Evolutionary conservation across 2,329 filamentous ascomycete species (phyloP), one percentile per base, ranked within the genome.

Genomic region (Epichloe sibirici): DNA sequence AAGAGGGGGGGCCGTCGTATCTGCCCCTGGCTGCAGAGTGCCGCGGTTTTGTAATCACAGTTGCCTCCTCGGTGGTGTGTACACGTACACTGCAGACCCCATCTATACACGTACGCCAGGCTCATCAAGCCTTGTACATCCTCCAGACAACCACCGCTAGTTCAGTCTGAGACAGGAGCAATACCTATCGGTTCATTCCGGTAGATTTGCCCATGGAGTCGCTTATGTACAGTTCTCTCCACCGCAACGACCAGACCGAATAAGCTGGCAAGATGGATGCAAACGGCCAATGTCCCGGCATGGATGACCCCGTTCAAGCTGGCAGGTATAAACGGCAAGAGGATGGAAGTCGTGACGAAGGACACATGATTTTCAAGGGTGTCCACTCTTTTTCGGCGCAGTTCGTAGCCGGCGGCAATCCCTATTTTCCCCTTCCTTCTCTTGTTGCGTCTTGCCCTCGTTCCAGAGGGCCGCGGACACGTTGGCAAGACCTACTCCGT

Each of bases 391-490:
- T 28, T 17, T 45, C 40, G 21, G 49, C 17, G 49, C 13, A 21
- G 31, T 51, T 23, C 38, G 21, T 25, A 45, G 15, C 28, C 25
- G 42, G 17, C 44, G 50, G 48, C 35, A 35, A 51, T 49, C 43
- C 52, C 23, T 44, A 21, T 44, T n/a, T 44, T 53, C 45, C 40
- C 49, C 39, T 21, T 21, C 42, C 23, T 42, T 38, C 38, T 31
- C 28, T 31, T 31, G 45, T 40, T 23, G 42, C 43, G 5, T 38
- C 37, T 48, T 25, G n/a, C 34, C 23, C 51, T 45, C 39, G 54
- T 37, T 21, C 61, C 61, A 63, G 57, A 61, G 49, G 56, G 52
- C 43, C 54, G 43, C 38, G 61, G 63, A 61, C 63, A 65, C 63
- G 62, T 65, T 58, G 59, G 57, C 49, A 45, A 43, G 46, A 28